Base-by-base conservation (phyloP, 2,329 filamentous ascomycete genomes). In the Monosporascus ibericus region DNA sequence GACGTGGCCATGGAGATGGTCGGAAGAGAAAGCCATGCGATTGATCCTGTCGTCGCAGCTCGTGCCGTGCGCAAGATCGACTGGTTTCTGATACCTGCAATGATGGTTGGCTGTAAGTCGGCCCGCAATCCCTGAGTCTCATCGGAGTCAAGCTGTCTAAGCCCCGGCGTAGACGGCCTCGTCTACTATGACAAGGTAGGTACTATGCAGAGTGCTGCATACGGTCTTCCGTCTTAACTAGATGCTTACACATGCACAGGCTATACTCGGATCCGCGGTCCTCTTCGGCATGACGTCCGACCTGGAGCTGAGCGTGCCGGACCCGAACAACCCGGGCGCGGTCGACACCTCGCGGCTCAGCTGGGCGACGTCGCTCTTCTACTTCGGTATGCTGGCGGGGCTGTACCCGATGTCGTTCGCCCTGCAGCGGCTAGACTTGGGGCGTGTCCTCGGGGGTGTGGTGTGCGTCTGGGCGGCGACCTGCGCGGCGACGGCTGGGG, bases 301-400 rank as follows among this genome's bases (percentile, higher is more conserved):
- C 63, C 76, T 91, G 3, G 57, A 72, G 1, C 78, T 91, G 42
- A 75, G 75, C 30, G 70, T 87, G 4, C 69, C 79, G 14, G 67
- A 75, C 59, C 40, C 57, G 2, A 61, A 65, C 1, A 71, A 70
- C 0, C 84, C 85, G 0, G 76, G 79, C 1, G 79, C 78, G 0
- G 79, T 78, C 17, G 80, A 87, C 63, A 90, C 88, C 0, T 77
- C 79, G 0, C 79, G 87, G 11, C 77, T 91, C 27, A 85, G 80
- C 58, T 91, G 87, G 87, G 87, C 87, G 2, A 90, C 86, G 0
- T 90, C 85, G 0, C 75, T 90, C 61, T 90, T 91, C 72, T 91
- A 90, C 72, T 90, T 91, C 59, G 87, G 87, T 38, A 88, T 88
- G 85, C 75, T 92, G 2, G 82, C 80, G 0, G 87, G 87, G 0